Conservation (phyloP, 768 basidiomycete genomes). For the Podaxis carcinomalis region DNA sequence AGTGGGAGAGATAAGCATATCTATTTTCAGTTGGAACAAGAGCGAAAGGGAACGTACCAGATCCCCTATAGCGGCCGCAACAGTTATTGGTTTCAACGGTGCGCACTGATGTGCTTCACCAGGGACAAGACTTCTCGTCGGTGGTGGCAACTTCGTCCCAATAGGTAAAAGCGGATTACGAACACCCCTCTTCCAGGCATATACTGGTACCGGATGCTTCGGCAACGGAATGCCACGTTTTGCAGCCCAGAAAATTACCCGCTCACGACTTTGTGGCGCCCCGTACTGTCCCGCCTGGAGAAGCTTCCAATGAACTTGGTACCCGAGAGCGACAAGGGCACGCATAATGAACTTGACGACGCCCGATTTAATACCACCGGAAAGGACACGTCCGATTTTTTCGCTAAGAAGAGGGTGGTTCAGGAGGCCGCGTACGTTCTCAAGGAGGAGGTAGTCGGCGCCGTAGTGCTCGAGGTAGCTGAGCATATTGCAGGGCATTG, state of each 20-base stretch:
- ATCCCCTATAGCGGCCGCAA: constrained; percentile 66
- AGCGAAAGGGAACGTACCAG: constrained; percentile 41
- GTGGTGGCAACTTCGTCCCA: constrained; percentile 34
- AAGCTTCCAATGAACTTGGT: constrained; percentile 63
- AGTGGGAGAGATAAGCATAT: neutral
- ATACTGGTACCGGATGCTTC: constrained; percentile 59
- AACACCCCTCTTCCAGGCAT: constrained; percentile 37
- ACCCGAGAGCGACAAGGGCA: constrained; percentile 63
- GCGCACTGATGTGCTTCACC: constrained; percentile 47
- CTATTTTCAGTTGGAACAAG: neutral
- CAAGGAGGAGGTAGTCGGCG: constrained; percentile 62
- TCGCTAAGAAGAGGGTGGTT: constrained; percentile 34
- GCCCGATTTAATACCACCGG: constrained; percentile 43
- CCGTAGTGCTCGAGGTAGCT: constrained; percentile 63
- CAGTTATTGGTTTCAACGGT: constrained; percentile 53
- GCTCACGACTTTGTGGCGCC: constrained; percentile 59
- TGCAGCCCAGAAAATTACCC: constrained; percentile 69
- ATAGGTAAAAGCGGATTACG: constrained; percentile 39
- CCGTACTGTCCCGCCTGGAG: constrained; percentile 73
- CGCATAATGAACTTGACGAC: constrained; percentile 66
- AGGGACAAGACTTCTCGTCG: constrained; percentile 38
- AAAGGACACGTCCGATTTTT: constrained; percentile 26
- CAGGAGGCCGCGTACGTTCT: constrained; percentile 68
- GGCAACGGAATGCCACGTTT: constrained; percentile 54
- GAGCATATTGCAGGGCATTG: constrained; percentile 66